Conservation (phyloP, 1,139 yeast genomes). For the Debaryomycetaceae sp. region DNA sequence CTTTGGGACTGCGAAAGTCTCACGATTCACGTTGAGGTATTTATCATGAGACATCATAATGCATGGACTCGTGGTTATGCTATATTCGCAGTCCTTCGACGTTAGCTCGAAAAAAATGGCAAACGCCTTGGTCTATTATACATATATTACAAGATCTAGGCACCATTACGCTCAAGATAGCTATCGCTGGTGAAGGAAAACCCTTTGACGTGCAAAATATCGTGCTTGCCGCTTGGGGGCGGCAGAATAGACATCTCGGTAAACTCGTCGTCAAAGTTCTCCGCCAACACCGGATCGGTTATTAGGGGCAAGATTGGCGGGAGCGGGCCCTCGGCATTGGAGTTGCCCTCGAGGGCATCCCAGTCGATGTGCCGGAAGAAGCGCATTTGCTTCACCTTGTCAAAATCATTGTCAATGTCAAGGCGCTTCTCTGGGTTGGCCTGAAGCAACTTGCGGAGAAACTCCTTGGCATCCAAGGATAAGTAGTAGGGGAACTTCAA, state of each 20-base stretch:
- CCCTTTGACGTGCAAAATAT: slow-evolving; percentile 39
- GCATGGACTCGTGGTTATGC: background rate
- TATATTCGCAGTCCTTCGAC: background rate
- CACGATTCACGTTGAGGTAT: no score
- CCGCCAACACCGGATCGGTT: slow-evolving; percentile 84
- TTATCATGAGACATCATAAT: slow-evolving; percentile 7
- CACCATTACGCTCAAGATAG: slow-evolving; percentile 26
- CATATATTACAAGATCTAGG: no score
- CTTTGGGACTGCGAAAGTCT: no score
- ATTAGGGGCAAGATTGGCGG: slow-evolving; percentile 89
- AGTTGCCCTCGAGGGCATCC: slow-evolving; percentile 51
- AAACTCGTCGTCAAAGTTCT: slow-evolving; percentile 85
- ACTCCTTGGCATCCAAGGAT: slow-evolving; percentile 80
- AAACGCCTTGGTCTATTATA: slow-evolving; percentile 5
- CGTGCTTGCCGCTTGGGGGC: slow-evolving; percentile 20
- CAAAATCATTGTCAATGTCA: slow-evolving; percentile 55
- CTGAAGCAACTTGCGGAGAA: slow-evolving; percentile 66
- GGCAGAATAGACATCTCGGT: slow-evolving; percentile 66
- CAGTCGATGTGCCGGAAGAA: slow-evolving; percentile 80
- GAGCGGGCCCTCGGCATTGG: slow-evolving; percentile 14
- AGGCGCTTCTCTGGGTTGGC: slow-evolving; percentile 74
- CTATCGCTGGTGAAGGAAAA: slow-evolving; percentile 43
- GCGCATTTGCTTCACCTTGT: slow-evolving; percentile 58
- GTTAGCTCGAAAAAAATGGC: no score
- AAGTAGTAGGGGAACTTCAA: slow-evolving; percentile 78